phyloP scores from a whole-genome alignment of 2,329 filamentous ascomycete genomes.

The Ploettnerulaceae sp. region DNA sequence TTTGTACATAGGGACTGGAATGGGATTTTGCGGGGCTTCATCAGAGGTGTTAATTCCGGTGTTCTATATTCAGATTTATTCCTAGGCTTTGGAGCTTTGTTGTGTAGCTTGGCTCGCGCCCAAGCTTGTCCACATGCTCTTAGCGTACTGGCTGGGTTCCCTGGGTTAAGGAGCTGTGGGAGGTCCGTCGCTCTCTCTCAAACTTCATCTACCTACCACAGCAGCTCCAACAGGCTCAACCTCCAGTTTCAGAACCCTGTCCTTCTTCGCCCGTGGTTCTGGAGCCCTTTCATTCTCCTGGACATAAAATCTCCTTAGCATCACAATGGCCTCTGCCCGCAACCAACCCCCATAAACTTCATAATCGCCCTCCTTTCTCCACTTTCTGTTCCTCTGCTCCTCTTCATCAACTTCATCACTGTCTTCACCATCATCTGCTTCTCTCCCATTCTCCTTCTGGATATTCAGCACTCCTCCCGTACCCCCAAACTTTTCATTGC shows the following conservation, averaged over 20 bases:
- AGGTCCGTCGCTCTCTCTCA: background rate
- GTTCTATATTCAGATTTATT: constrained; percentile 5
- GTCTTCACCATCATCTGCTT: constrained; percentile 47
- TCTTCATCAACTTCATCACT: constrained; percentile 33
- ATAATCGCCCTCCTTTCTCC: constrained; percentile 70
- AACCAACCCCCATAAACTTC: constrained; percentile 83
- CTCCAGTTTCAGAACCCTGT: constrained; percentile 32
- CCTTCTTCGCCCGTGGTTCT: constrained; percentile 33
- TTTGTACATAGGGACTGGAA: constrained; percentile 15
- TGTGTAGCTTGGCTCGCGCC: background rate
- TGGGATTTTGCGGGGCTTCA: constrained; percentile 5
- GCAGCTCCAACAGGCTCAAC: constrained; percentile 28
- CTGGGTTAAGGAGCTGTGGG: background rate
- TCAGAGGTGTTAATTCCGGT: constrained; percentile 6
- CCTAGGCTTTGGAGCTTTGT: background rate
- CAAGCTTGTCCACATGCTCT: background rate
- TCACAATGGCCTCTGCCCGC: constrained; percentile 85
- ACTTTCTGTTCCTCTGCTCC: background rate
- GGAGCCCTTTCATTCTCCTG: constrained; percentile 83
- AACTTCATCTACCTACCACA: constrained; percentile 1
- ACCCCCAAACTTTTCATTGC: constrained; percentile 95
- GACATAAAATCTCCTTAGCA: constrained; percentile 91
- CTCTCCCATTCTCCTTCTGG: constrained; percentile 43
- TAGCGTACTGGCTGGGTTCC: background rate
- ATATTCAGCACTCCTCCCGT: constrained; percentile 90